Evolutionary conservation across 1,284 basidiomycete species (phyloP), one percentile per base, ranked within the genome.

Genomic region (Sanghuangporus weigelae): DNA sequence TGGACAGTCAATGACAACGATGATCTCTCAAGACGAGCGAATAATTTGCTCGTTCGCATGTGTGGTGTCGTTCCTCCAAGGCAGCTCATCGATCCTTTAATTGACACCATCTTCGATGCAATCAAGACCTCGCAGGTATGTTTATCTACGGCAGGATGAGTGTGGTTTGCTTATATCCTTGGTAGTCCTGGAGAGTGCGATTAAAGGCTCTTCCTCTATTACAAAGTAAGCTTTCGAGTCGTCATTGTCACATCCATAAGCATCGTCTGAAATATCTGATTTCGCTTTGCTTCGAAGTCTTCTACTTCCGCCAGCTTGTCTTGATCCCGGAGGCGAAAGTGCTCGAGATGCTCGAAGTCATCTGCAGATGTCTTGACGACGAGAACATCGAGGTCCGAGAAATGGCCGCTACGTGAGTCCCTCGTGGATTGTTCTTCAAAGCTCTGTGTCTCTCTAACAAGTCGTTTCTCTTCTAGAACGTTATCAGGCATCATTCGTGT

Each of bases 401-500:
- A 72, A 89, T 88, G 85, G 87, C 87, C 36, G 87, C 86, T 35
- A 84, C 82, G 87, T 89, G 69, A 73, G 84, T 74, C 31, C 19
- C n/a, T 5, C 21, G 23, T 44, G 26, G 26, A 26, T 19, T 50
- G n/a, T 35, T 35, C 35, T 35, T 12, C 51, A 21, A 19, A 36
- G 3, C 36, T 49, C 23, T 50, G 21, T 10, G 31, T 62, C 21
- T 63, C 54, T 51, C n/a, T 60, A 35, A 40, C 40, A 10, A 12
- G 12, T 21, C 11, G 11, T 19, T 23, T 21, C 36, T 53, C 31
- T 8, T 40, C 54, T 65, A 90, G 87, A 36, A 93, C 92, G 0
- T 75, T 95, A 16, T 88, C 88, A 7, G 92, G 90, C 36, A 88
- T 95, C 63, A 79, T 95, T 12, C 85, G 92, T 55, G 80, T 93